Evolutionary conservation across 352 stramenopile species (phyloP).

Genomic region (Phytophthora meadii): DNA sequence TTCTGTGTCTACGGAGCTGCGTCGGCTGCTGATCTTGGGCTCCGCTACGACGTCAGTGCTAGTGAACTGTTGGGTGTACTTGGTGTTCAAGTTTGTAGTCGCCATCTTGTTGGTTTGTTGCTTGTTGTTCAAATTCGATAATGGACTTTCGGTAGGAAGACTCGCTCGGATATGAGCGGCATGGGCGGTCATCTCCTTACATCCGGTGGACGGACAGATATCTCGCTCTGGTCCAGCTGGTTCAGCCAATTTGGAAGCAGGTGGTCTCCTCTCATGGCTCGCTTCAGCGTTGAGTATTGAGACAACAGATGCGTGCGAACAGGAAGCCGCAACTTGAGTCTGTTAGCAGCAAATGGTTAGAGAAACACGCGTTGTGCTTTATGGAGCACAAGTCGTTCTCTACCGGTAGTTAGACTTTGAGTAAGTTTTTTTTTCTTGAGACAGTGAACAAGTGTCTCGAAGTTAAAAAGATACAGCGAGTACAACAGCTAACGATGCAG

Average conservation of each 20-base stretch:
- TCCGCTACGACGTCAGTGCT: slow-evolving; percentile 13
- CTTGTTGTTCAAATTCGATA: slow-evolving; percentile 28
- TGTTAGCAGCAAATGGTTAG: slow-evolving; percentile 11
- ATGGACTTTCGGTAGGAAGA: slow-evolving; percentile 16
- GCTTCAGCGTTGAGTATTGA: slow-evolving; percentile 18
- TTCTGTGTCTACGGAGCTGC: slow-evolving; percentile 25
- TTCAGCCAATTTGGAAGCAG: slow-evolving; percentile 31
- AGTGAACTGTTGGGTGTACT: slow-evolving; percentile 12
- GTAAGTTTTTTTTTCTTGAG: slow-evolving; percentile 10
- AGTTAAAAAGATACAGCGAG: slow-evolving; percentile 12
- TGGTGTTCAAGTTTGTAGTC: slow-evolving; percentile 19
- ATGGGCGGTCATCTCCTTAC: slow-evolving; percentile 22
- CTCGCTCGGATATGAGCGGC: slow-evolving; percentile 18
- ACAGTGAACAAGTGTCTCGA: slow-evolving; percentile 22
- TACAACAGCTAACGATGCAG: not conserved
- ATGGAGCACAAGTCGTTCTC: slow-evolving; percentile 21
- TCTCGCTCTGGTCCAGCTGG: slow-evolving; percentile 15
- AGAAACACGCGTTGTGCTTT: slow-evolving; percentile 33
- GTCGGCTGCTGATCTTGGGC: slow-evolving; percentile 15
- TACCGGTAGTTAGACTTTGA: slow-evolving; percentile 4
- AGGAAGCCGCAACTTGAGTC: slow-evolving; percentile 16
- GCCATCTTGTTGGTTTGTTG: slow-evolving; percentile 29
- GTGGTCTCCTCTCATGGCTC: slow-evolving; percentile 26
- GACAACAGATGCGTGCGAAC: slow-evolving; percentile 28
- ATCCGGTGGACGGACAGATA: slow-evolving; percentile 15